Percentiles rank a stretch among this genome's conserved stretches.
Conservation (phyloP, 441 rosid species). For the Theobroma grandiflorum region DNA sequence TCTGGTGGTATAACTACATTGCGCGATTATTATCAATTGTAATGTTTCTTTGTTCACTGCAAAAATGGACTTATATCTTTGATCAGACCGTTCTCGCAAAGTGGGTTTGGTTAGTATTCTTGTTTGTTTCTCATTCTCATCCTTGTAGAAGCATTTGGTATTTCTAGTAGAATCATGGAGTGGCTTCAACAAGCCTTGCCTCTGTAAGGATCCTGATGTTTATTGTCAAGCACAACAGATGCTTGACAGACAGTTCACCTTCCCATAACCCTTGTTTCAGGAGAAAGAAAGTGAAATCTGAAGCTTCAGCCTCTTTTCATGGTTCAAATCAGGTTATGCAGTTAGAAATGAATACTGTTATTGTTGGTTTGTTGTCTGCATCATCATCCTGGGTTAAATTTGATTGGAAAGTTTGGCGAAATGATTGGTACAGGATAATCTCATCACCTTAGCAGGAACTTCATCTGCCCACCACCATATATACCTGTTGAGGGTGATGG, state of each 20-base stretch:
- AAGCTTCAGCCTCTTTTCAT: not conserved
- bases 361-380: not conserved
- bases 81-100: not conserved
- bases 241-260: too few relatives aligned
- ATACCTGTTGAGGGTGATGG: not conserved
- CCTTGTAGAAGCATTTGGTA: not conserved
- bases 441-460: slow-evolving; percentile 24
- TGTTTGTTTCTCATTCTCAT: not conserved
- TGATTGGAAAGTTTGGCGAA: not conserved
- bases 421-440: slow-evolving; percentile 21
- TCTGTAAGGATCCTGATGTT: too few relatives aligned
- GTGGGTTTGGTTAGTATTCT: not conserved
- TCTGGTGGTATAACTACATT: slow-evolving; percentile 16
- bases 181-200: too few relatives aligned
- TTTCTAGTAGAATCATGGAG: not conserved
- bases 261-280: not conserved
- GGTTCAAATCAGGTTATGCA: not conserved
- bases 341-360: not conserved
- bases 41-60: not conserved
- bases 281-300: not conserved
- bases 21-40: slow-evolving; percentile 1
- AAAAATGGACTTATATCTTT: slow-evolving; percentile 7
- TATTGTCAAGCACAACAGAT: too few relatives aligned
- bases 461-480: not conserved
- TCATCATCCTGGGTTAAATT: not conserved